A percentile compares a stretch with the other conserved stretches of the same genome.
These are phyloP conservation scores for Mucor plumbeus DNA, from an alignment of 371 early-diverging fungal species.

Conservation along the genomic window DNA sequence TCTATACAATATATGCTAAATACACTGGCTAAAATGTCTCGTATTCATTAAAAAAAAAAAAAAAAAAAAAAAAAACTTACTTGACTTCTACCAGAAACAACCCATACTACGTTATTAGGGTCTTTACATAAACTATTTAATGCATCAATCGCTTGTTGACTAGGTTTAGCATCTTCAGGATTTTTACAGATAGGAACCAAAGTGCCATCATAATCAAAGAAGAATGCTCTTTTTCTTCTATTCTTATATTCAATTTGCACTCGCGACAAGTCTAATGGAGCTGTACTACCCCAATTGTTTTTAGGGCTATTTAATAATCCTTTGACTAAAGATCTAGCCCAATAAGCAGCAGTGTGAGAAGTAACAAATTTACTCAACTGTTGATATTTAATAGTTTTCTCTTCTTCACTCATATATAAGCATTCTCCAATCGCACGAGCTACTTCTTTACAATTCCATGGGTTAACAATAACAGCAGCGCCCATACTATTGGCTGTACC, in stretches of 20 bases:
- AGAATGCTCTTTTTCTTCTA: slow-evolving; percentile 69
- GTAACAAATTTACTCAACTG: slow-evolving; percentile 85
- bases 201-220: slow-evolving; percentile 89
- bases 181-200: slow-evolving; percentile 75
- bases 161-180: slow-evolving; percentile 74
- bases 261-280: slow-evolving; percentile 59
- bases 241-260: slow-evolving; percentile 53
- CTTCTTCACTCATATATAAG: slow-evolving; percentile 80
- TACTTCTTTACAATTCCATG: slow-evolving; percentile 96
- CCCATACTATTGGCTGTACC: slow-evolving; percentile 93
- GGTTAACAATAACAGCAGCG: slow-evolving; percentile 91
- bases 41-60: slow-evolving; percentile 39
- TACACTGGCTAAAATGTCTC: background rate
- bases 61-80: no score
- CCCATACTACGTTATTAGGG: slow-evolving; percentile 84
- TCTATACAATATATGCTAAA: slow-evolving; percentile 45
- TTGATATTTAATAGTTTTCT: slow-evolving; percentile 79
- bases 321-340: slow-evolving; percentile 86
- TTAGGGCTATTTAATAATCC: slow-evolving; percentile 49
- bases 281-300: slow-evolving; percentile 61
- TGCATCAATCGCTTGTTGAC: slow-evolving; percentile 62
- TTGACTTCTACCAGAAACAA: slow-evolving; percentile 92
- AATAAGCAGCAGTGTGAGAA: slow-evolving; percentile 88
- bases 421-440: slow-evolving; percentile 92
- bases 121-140: slow-evolving; percentile 67